Percentiles rank a stretch among this genome's conserved stretches.
Evolutionary conservation across 345 rosid genomes (phyloP).

Genomic region (Aquilaria sinensis): DNA sequence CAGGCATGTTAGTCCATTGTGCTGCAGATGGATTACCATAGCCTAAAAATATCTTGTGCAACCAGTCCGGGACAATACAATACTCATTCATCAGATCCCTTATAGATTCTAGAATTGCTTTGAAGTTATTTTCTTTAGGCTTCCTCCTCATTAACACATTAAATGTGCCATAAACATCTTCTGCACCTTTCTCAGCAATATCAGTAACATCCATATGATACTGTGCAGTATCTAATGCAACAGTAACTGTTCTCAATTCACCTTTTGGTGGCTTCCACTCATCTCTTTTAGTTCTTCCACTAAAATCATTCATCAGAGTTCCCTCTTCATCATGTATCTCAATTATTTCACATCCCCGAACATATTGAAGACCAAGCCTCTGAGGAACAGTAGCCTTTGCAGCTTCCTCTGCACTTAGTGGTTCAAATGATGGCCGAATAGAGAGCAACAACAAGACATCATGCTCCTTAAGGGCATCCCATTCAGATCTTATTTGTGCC

Average conservation of each 20-base stretch:
- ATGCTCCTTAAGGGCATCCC: slow-evolving; percentile 98
- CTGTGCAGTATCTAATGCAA: slow-evolving; percentile 95
- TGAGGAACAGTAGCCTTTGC: slow-evolving; percentile 87
- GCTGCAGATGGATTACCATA: slow-evolving; percentile 99
- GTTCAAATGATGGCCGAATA: slow-evolving; percentile 87
- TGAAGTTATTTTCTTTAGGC: slow-evolving; percentile 98
- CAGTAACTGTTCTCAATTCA: slow-evolving; percentile 81
- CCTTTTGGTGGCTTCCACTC: slow-evolving; percentile 99
- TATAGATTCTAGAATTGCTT: slow-evolving; percentile 96
- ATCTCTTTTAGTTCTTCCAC: slow-evolving; percentile 86
- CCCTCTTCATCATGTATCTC: slow-evolving; percentile 95
- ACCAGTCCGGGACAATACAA: slow-evolving; percentile 97
- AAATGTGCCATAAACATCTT: slow-evolving; percentile 88
- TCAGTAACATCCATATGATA: slow-evolving; percentile 95
- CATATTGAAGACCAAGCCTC: slow-evolving; percentile 90
- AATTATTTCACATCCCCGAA: slow-evolving; percentile 92
- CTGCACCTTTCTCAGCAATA: slow-evolving; percentile 89
- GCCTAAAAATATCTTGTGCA: slow-evolving; percentile 92
- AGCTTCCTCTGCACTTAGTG: slow-evolving; percentile 93
- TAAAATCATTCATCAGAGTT: slow-evolving; percentile 91
- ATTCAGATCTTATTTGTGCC: slow-evolving; percentile 84
- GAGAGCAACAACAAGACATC: slow-evolving; percentile 93
- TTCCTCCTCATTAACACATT: slow-evolving; percentile 95
- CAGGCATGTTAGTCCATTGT: slow-evolving; percentile 98
- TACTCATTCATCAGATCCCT: slow-evolving; percentile 99